phyloP scores from a whole-genome alignment of 345 rosid genomes.

The Boechera retrofracta region DNA sequence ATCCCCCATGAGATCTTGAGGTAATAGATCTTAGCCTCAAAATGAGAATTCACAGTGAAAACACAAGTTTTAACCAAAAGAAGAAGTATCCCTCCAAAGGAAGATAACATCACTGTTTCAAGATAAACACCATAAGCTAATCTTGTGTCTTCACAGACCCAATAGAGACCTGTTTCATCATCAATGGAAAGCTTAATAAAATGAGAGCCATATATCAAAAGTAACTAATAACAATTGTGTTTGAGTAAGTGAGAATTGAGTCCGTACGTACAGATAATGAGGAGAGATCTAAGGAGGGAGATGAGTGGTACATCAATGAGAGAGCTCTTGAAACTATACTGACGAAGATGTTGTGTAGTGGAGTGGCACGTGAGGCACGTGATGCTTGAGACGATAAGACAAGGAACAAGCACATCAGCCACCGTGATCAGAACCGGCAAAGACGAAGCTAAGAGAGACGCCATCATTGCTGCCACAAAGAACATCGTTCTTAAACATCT shows the following conservation, averaged over 20 bases:
- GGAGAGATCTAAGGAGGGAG: slow-evolving; percentile 79
- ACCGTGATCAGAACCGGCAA: slow-evolving; percentile 79
- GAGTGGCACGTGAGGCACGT: slow-evolving; percentile 76
- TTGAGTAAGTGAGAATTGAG: neutral
- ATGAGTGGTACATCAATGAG: slow-evolving; percentile 80
- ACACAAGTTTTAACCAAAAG: slow-evolving; percentile 77
- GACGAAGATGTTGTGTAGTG: slow-evolving; percentile 57
- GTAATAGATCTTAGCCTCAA: slow-evolving; percentile 63
- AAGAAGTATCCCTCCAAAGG: slow-evolving; percentile 67
- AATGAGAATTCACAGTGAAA: slow-evolving; percentile 67
- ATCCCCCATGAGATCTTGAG: slow-evolving; percentile 85
- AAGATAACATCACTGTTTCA: slow-evolving; percentile 75
- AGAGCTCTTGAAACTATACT: slow-evolving; percentile 75
- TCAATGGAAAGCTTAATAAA: slow-evolving; percentile 12
- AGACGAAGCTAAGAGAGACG: slow-evolving; percentile 82
- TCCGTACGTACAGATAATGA: slow-evolving; percentile 72
- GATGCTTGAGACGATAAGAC: slow-evolving; percentile 66
- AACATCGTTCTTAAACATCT: slow-evolving; percentile 72
- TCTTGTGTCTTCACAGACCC: slow-evolving; percentile 70
- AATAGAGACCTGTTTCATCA: slow-evolving; percentile 67
- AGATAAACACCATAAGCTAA: slow-evolving; percentile 80
- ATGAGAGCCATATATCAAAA: neutral
- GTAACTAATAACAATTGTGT: neutral
- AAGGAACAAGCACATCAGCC: slow-evolving; percentile 70
- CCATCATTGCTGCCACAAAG: slow-evolving; percentile 89